A percentile compares a stretch with the other conserved stretches of the same genome.
Conservation (phyloP, 1,284 basidiomycete genomes). For the Pseudozyma pruni region DNA sequence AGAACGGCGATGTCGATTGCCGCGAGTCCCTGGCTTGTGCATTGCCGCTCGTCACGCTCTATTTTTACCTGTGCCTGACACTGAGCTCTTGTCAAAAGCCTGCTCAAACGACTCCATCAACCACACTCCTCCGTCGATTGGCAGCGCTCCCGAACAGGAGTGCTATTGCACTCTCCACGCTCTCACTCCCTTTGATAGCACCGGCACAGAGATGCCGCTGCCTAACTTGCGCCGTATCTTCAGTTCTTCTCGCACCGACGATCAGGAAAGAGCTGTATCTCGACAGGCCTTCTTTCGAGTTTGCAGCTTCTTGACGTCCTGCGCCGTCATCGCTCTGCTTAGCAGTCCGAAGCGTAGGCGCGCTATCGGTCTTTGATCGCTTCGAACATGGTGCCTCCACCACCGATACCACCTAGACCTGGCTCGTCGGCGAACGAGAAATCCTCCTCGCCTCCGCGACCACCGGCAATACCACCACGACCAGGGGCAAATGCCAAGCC, state of each 20-base stretch:
- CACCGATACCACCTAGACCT: slow-evolving; percentile 3
- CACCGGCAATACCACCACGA: slow-evolving; percentile 2
- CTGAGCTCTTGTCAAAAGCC: too few relatives aligned
- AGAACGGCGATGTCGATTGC: too few relatives aligned
- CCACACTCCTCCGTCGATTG: too few relatives aligned
- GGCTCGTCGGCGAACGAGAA: too few relatives aligned
- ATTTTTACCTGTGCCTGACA: too few relatives aligned
- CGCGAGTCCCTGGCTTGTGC: too few relatives aligned
- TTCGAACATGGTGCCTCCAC: neutral
- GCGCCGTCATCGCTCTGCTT: slow-evolving; percentile 59
- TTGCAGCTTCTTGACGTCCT: slow-evolving; percentile 58
- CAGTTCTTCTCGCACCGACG: slow-evolving; percentile 55
- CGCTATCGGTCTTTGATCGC: slow-evolving; percentile 36
- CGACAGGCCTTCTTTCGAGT: slow-evolving; percentile 63
- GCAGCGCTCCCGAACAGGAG: too few relatives aligned
- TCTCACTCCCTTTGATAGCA: too few relatives aligned
- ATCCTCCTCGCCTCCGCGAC: neutral
- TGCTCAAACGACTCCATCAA: too few relatives aligned
- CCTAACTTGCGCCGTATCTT: slow-evolving; percentile 61
- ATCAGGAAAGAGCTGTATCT: slow-evolving; percentile 59
- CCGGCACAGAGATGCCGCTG: too few relatives aligned
- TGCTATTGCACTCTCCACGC: too few relatives aligned
- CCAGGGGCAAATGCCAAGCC: neutral
- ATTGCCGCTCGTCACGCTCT: too few relatives aligned
- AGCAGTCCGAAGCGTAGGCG: slow-evolving; percentile 53